Evolutionary conservation across 2,329 filamentous ascomycete species (phyloP), one percentile per base, ranked within the genome.

Genomic region (Magnaporthales sp.): DNA sequence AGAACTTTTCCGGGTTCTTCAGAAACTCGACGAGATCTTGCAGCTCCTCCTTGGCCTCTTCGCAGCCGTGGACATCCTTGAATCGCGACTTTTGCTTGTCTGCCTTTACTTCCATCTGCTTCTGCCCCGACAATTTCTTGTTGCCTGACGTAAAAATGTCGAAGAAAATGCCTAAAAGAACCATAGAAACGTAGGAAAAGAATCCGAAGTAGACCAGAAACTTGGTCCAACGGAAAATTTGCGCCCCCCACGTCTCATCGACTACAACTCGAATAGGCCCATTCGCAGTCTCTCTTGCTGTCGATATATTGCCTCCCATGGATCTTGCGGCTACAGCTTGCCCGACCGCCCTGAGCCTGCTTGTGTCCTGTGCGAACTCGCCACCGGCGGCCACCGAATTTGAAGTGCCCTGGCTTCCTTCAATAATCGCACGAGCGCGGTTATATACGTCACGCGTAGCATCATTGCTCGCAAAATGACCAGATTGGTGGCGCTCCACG

Each of bases 1-100:
- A 93, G 79, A 98, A 99, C 74, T 91, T 92, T 11, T 96, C 91
- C 0, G 95, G 96, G 76, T 94, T 93, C 78, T 93, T 91, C 71
- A 99, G 80, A 73, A 99, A 99, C 73, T 99, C 95, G 63, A 99
- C 94, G 66, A 99, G 87, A 78, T 99, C 95, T 77, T 96, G 91
- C 4, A 99, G 86, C 77, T 99, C 95, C 73, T 99, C 96, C 80
- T 98, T 99, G 70, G 95, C 95, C 78, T 99, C 96, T 70, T 98
- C 93, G 71, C 94, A 98, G 65, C 95, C 95, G 75, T 99, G 95
- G 7, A 99, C 95, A 75, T 99, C 95, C 67, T 84, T 85, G 80
- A 99, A 99, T 62, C 91, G 89, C 24, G 93, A 93, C 67, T 86
- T 97, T 76, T 99, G 95, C 72, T 93, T 89, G 77, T 98, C 92